These are phyloP conservation scores for Periconia sp. DNA, from an alignment of 2,329 filamentous ascomycete genomes.

Conservation along the genomic window DNA sequence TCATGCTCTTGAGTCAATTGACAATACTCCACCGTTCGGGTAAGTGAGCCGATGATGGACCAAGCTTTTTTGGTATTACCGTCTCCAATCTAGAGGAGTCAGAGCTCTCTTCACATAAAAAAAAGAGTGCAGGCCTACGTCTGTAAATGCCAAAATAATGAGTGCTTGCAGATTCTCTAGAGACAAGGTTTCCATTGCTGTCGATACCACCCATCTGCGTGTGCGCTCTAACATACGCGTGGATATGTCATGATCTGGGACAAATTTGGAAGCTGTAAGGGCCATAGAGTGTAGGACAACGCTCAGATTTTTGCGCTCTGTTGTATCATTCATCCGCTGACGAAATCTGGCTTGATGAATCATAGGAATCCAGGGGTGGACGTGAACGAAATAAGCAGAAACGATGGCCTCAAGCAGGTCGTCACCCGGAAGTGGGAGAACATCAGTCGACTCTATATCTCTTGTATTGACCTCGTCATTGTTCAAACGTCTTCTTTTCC, in stretches of 20 bases:
- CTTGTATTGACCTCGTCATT: neutral
- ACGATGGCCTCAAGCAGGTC: slow-evolving; percentile 12
- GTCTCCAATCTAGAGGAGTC: slow-evolving; percentile 11
- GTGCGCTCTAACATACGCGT: neutral
- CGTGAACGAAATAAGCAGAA: slow-evolving; percentile 16
- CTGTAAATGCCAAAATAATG: slow-evolving; percentile 20
- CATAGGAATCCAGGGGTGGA: slow-evolving; percentile 27
- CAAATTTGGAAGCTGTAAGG: slow-evolving; percentile 17
- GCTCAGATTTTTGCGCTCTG: slow-evolving; percentile 4
- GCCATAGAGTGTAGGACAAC: slow-evolving; percentile 20
- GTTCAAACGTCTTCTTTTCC: slow-evolving; percentile 17
- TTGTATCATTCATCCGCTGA: slow-evolving; percentile 6
- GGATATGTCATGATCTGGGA: slow-evolving; percentile 5
- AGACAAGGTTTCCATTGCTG: slow-evolving; percentile 17
- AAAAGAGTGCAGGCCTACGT: slow-evolving; percentile 2
- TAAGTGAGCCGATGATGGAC: slow-evolving; percentile 23
- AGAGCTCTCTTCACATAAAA: neutral
- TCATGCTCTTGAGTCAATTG: slow-evolving; percentile 24
- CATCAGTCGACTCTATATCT: too few relatives aligned
- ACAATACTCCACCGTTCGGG: slow-evolving; percentile 22
- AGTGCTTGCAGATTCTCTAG: slow-evolving; percentile 19
- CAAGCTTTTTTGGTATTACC: slow-evolving; percentile 20
- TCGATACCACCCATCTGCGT: slow-evolving; percentile 15
- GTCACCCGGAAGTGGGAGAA: neutral
- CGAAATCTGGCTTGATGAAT: slow-evolving; percentile 21